These are phyloP conservation scores for Escovopsis sp. DNA, from an alignment of 2,329 filamentous ascomycete genomes.

Conservation along the genomic window DNA sequence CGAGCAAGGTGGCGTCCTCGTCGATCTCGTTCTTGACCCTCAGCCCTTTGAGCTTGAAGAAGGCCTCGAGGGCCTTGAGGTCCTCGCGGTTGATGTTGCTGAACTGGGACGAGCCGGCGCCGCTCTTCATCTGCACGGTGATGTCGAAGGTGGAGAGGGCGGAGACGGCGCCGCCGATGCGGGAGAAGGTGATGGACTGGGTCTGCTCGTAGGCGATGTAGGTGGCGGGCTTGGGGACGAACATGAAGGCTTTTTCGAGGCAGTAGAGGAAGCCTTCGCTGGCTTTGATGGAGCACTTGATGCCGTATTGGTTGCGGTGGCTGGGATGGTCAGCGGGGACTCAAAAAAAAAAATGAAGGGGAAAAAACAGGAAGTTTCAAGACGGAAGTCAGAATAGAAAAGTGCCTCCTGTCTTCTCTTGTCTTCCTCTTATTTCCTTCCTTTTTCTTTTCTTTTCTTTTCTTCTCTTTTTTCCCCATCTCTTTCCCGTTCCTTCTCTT, in stretches of 20 bases:
- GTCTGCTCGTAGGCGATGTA: conserved; percentile 95
- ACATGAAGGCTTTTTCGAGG: conserved; percentile 96
- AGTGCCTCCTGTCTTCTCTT: too few species aligned
- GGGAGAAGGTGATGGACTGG: conserved; percentile 82
- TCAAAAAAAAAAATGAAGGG: background rate
- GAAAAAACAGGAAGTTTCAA: too few species aligned
- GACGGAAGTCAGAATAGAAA: background rate
- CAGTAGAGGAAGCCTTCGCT: conserved; percentile 97
- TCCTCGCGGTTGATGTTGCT: conserved; percentile 99
- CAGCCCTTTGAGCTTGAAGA: conserved; percentile 91
- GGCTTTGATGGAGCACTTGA: conserved; percentile 99
- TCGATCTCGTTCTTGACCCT: conserved; percentile 98
- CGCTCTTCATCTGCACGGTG: conserved; percentile 76
- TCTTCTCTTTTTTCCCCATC: too few species aligned
- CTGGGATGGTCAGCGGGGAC: too few species aligned
- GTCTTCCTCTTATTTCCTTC: too few species aligned
- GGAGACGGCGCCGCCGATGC: conserved; percentile 85
- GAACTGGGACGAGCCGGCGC: conserved; percentile 83
- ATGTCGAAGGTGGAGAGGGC: conserved; percentile 95
- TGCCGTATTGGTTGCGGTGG: conserved; percentile 83
- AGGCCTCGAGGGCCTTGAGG: conserved; percentile 87
- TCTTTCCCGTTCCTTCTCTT: too few species aligned
- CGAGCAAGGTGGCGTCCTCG: conserved; percentile 70
- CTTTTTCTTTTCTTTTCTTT: too few species aligned
- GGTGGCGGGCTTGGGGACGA: conserved; percentile 93